Percentiles rank a stretch among this genome's conserved stretches.
phyloP scores from a whole-genome alignment of 2,329 filamentous ascomycete genomes.

The Ascochyta koolunga region DNA sequence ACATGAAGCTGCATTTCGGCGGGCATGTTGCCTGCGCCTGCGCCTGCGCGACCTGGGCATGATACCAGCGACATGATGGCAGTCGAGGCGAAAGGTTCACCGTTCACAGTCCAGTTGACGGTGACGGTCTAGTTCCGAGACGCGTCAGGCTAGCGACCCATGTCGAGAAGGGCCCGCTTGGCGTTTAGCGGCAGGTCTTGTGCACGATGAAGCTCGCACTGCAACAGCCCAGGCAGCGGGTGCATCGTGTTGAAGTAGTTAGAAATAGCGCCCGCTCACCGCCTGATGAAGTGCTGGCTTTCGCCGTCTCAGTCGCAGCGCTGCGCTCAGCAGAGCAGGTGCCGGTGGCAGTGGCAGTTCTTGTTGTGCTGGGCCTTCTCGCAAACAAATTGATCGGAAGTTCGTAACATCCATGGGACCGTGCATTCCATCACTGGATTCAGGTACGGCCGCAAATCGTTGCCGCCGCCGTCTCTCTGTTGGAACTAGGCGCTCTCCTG shows the following conservation, averaged over 20 bases:
- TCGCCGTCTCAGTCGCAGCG: background rate
- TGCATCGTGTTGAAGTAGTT: conserved; percentile 12
- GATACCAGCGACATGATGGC: conserved; percentile 64
- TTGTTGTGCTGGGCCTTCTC: background rate
- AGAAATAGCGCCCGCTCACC: conserved; percentile 6
- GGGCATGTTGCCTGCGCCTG: conserved; percentile 47
- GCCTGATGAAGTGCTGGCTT: conserved; percentile 2
- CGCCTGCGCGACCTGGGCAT: conserved; percentile 61
- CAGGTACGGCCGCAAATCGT: conserved; percentile 20
- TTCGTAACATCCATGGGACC: conserved; percentile 22
- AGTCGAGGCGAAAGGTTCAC: conserved; percentile 1
- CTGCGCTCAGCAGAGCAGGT: background rate
- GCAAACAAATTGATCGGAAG: conserved; percentile 3
- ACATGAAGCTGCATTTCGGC: conserved; percentile 59
- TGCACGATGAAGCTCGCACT: conserved; percentile 17
- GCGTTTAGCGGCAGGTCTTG: background rate
- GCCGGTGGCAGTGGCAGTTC: background rate
- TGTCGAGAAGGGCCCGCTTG: conserved; percentile 1
- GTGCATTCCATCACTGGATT: conserved; percentile 11
- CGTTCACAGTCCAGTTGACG: too few relatives aligned
- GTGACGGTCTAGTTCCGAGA: conserved; percentile 13
- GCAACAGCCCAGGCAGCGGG: conserved; percentile 19
- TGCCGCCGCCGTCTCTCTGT: conserved; percentile 26
- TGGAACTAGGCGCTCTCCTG: conserved; percentile 14
- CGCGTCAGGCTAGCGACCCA: conserved; percentile 6